Percentiles rank a stretch among this genome's conserved stretches.
Conservation (phyloP, 2,329 filamentous ascomycete genomes). For the Rutstroemia sp. region DNA sequence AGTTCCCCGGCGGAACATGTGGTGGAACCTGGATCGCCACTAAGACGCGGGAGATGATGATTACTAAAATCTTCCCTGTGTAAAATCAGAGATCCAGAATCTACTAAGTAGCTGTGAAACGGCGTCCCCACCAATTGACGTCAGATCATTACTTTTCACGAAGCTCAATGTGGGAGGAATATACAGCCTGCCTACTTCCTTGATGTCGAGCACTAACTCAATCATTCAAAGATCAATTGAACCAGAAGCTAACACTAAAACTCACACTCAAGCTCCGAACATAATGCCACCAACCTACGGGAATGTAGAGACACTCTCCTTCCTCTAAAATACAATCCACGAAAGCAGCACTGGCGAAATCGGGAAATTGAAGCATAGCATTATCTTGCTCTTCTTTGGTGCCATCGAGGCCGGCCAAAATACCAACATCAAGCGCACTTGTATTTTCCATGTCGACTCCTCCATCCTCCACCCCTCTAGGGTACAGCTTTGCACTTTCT, state of each 20-base stretch:
- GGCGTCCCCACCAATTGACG: too few relatives aligned
- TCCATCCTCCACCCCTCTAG: constrained; percentile 50
- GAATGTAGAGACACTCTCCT: constrained; percentile 84
- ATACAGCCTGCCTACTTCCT: neutral
- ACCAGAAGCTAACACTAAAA: constrained; percentile 97
- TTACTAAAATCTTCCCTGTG: too few relatives aligned
- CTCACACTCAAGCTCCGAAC: constrained; percentile 78
- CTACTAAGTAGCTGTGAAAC: too few relatives aligned
- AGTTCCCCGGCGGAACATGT: too few relatives aligned
- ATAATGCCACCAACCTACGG: constrained; percentile 97
- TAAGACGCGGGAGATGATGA: too few relatives aligned
- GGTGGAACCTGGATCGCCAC: too few relatives aligned
- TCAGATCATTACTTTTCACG: too few relatives aligned
- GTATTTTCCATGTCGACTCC: constrained; percentile 93
- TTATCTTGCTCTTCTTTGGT: constrained; percentile 14
- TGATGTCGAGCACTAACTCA: neutral
- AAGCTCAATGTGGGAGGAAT: too few relatives aligned
- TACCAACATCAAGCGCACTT: constrained; percentile 68
- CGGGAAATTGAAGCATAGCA: constrained; percentile 18
- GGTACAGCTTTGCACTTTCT: constrained; percentile 50
- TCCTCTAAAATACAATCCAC: constrained; percentile 72
- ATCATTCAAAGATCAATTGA: constrained; percentile 42
- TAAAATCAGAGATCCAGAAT: too few relatives aligned
- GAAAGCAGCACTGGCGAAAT: constrained; percentile 24
- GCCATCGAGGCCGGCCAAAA: constrained; percentile 54